A percentile compares a stretch with the other conserved stretches of the same genome.
Evolutionary conservation across 2,329 filamentous ascomycete species (phyloP).

Genomic region (Venturia oleaginea): DNA sequence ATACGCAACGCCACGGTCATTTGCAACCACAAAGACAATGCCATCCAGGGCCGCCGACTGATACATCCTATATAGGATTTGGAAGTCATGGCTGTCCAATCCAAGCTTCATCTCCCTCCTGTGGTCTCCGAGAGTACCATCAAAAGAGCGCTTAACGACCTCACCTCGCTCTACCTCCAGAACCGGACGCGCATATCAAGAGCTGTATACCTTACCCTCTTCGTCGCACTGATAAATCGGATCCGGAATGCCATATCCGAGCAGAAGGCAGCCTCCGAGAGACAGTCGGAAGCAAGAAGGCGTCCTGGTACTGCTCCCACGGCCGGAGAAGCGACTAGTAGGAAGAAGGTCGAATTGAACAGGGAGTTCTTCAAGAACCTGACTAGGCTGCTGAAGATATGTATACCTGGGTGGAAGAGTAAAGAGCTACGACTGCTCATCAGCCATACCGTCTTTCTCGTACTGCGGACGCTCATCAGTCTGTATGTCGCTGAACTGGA

Average conservation of each 20-base stretch:
- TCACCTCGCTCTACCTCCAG: slow-evolving; percentile 29
- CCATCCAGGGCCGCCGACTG: not conserved
- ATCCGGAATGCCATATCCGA: slow-evolving; percentile 86
- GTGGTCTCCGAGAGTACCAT: slow-evolving; percentile 25
- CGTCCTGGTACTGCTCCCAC: slow-evolving; percentile 32
- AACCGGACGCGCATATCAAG: slow-evolving; percentile 34
- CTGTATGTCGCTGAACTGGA: slow-evolving; percentile 95
- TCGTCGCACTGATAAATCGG: slow-evolving; percentile 52
- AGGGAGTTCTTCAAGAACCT: slow-evolving; percentile 76
- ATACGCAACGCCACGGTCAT: not conserved
- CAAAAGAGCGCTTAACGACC: slow-evolving; percentile 29
- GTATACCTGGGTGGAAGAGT: slow-evolving; percentile 81
- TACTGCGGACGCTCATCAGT: slow-evolving; percentile 84
- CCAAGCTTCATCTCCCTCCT: slow-evolving; percentile 26
- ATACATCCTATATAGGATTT: not conserved
- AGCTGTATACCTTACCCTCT: slow-evolving; percentile 32
- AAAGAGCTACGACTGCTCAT: slow-evolving; percentile 79
- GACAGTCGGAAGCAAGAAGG: slow-evolving; percentile 53
- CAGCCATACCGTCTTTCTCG: slow-evolving; percentile 88
- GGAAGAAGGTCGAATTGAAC: slow-evolving; percentile 85
- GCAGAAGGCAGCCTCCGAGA: slow-evolving; percentile 73
- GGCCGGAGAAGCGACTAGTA: slow-evolving; percentile 32
- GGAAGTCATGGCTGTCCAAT: slow-evolving; percentile 30
- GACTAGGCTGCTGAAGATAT: slow-evolving; percentile 69
- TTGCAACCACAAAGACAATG: not conserved